These are phyloP conservation scores for Populus euphratica DNA, from an alignment of 345 rosid genomes.

Conservation along the genomic window DNA sequence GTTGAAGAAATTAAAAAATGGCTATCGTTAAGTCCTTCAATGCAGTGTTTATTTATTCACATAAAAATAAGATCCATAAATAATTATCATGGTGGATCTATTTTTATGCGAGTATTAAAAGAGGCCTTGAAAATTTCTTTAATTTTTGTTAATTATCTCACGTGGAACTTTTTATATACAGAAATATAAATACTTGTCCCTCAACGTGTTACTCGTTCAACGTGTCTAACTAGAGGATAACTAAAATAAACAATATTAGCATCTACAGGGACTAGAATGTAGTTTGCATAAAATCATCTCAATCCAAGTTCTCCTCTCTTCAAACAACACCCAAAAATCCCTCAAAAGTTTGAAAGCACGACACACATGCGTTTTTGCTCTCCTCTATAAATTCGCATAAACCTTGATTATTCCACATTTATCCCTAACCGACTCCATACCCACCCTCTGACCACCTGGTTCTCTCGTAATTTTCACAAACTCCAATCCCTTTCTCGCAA, in stretches of 20 bases:
- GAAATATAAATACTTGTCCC: no score
- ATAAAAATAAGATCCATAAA: no score
- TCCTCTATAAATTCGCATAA: neutral
- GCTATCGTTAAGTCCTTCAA: no score
- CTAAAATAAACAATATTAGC: neutral
- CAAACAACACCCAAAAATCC: neutral
- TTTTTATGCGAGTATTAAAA: no score
- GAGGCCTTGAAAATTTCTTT: no score
- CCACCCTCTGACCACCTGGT: neutral
- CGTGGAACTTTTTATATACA: no score
- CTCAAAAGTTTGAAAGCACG: neutral
- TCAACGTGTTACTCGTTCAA: no score
- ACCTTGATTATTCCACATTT: constrained; percentile 19
- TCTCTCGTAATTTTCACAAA: constrained; percentile 18
- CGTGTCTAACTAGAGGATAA: no score
- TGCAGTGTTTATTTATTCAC: no score
- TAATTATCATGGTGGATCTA: no score
- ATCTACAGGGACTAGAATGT: neutral
- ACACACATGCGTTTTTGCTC: neutral
- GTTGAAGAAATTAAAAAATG: no score
- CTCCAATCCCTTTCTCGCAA: constrained; percentile 11
- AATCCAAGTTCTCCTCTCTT: neutral
- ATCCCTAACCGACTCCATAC: constrained; percentile 10
- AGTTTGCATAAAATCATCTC: neutral
- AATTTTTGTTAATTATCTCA: no score